A percentile compares a stretch with the other conserved stretches of the same genome.
phyloP scores from a whole-genome alignment of 2,329 filamentous ascomycete species.

The Exophiala spinifera region DNA sequence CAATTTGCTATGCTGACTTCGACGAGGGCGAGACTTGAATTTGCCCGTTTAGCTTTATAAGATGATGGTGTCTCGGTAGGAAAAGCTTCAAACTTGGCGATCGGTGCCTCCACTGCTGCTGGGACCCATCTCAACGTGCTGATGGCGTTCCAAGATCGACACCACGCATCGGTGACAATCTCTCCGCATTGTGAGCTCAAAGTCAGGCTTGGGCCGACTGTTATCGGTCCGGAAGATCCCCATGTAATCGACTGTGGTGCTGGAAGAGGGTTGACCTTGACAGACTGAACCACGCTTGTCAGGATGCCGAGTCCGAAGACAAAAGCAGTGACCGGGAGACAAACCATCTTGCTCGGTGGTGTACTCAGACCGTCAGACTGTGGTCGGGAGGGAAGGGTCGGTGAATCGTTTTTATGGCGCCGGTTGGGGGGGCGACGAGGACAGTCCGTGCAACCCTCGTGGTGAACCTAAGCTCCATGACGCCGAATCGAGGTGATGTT shows the following conservation, averaged over 20 bases:
- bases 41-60: conserved; percentile 7
- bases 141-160: conserved; percentile 50
- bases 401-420: neutral
- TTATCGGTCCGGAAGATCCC: conserved; percentile 51
- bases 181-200: conserved; percentile 39
- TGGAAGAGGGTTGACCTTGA: conserved; percentile 54
- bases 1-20: conserved; percentile 47
- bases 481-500: neutral
- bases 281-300: conserved; percentile 34
- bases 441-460: neutral
- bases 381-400: neutral
- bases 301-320: neutral
- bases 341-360: neutral
- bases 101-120: conserved; percentile 51
- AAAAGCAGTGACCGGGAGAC: neutral
- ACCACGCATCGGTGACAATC: conserved; percentile 48
- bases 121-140: conserved; percentile 53
- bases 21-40: conserved; percentile 40
- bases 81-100: conserved; percentile 51
- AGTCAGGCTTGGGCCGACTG: conserved; percentile 38
- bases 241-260: conserved; percentile 53
- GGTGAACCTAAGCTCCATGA: neutral
- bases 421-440: neutral
- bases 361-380: neutral
- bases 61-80: conserved; percentile 38